Base-by-base conservation (phyloP, 306 rosid genomes). In the Pterocarpus macrocarpus region DNA sequence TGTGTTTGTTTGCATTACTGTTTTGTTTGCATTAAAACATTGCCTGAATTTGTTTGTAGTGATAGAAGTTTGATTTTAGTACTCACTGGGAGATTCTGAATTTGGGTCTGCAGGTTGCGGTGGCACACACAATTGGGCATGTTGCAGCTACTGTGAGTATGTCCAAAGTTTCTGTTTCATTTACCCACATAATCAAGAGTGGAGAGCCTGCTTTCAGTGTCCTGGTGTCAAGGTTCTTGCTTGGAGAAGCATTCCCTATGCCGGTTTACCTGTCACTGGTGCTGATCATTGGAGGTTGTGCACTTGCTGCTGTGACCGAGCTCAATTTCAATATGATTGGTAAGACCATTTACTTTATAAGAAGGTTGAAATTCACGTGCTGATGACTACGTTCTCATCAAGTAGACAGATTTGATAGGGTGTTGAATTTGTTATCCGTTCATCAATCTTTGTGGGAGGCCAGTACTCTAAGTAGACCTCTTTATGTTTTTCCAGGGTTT, bases 91-190 rank as follows among this genome's bases (percentile, higher is more conserved):
- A 67, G 49, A 49, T 65, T 50, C 32, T 0, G 41, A 73, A 62
- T 36, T 34, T 69, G 69, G 69, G 15, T 17, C 2, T 72, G 36
- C 64, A 94, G 98, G 98, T 94, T 64, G 95, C 98, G 0, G 90
- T 94, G 84, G 95, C 95, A 2, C 98, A 92, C 83, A 85, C 97
- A 55, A 89, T 94, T 68, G 98, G 98, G 62, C 98, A 94, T 79
- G 98, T 94, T 10, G 98, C 98, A 55, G 98, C 95, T 16, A 92
- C 97, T 4, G 94, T 94, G 85, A 94, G 98, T 14, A 94, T 94
- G 98, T 87, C 98, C 41, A 94, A 94, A 64, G 98, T 94, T 30
- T 97, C 98, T 2, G 97, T 90, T 70, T 91, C 98, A 1, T 91
- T 94, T 85, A 94, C 97, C 3, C 98, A 94, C 77, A 89, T 91